Conservation (phyloP, 345 rosid species). For the Citrus sp. region DNA sequence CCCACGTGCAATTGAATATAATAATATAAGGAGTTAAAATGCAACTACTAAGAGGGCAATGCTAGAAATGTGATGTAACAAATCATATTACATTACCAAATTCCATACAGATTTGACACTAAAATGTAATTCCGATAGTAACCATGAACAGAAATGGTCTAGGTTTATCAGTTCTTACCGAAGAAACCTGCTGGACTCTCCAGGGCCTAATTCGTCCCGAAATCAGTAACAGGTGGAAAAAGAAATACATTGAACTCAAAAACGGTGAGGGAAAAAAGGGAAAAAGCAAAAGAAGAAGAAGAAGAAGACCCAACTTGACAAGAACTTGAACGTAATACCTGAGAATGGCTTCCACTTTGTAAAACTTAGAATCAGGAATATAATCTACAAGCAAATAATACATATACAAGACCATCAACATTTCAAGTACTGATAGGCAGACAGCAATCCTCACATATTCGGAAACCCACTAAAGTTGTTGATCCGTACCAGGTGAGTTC, state of each 20-base stretch:
- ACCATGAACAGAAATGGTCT: neutral
- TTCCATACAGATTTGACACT: neutral
- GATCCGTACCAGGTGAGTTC: constrained; percentile 43
- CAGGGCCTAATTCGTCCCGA: constrained; percentile 59
- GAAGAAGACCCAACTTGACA: neutral
- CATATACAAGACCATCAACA: neutral
- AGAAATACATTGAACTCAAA: neutral
- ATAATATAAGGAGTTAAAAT: neutral
- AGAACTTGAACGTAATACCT: constrained; percentile 31
- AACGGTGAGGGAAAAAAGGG: neutral
- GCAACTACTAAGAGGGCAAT: neutral
- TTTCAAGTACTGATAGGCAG: neutral
- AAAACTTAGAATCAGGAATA: constrained; percentile 69
- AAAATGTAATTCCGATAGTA: neutral
- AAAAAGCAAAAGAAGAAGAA: neutral
- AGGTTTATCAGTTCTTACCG: constrained; percentile 43
- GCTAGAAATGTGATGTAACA: neutral
- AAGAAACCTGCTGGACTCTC: constrained; percentile 78
- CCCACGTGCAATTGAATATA: neutral
- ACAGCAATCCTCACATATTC: neutral
- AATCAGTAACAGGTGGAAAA: constrained; percentile 19
- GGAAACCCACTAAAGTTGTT: neutral
- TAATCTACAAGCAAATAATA: constrained; percentile 34
- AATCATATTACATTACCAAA: neutral
- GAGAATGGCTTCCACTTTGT: constrained; percentile 85